Conservation (phyloP, 225 moss, liverwort and hornwort genomes). For the Thuidium tamariscinum region DNA sequence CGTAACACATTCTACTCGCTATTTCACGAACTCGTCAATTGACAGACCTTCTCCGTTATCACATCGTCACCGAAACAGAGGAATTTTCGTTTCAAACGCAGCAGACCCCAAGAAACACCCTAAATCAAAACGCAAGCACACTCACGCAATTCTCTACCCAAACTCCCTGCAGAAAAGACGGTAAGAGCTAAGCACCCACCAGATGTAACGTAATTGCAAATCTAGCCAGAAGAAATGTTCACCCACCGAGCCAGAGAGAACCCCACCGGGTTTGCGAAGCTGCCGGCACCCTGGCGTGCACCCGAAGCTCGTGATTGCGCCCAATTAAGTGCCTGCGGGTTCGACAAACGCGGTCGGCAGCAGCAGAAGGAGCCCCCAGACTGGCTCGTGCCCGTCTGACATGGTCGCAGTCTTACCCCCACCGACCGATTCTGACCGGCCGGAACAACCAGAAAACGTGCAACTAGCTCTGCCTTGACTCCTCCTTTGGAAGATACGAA, state of each 20-base stretch:
- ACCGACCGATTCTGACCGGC: neutral
- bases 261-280: neutral
- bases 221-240: neutral
- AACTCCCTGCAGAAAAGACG: neutral
- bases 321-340: neutral
- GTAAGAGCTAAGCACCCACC: neutral
- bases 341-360: neutral
- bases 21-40: neutral
- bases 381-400: neutral
- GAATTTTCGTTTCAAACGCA: neutral
- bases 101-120: neutral
- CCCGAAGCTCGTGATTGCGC: neutral
- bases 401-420: neutral
- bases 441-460: neutral
- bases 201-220: neutral
- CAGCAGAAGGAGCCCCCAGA: neutral
- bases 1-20: neutral
- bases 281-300: neutral
- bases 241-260: neutral
- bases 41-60: neutral
- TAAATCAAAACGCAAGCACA: neutral
- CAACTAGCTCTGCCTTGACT: neutral
- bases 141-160: neutral
- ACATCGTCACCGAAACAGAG: neutral
- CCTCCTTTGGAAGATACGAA: neutral